Evolutionary conservation across 2,329 filamentous ascomycete genomes (phyloP).

Genomic region (Chrysoporthe deuterocubensis): DNA sequence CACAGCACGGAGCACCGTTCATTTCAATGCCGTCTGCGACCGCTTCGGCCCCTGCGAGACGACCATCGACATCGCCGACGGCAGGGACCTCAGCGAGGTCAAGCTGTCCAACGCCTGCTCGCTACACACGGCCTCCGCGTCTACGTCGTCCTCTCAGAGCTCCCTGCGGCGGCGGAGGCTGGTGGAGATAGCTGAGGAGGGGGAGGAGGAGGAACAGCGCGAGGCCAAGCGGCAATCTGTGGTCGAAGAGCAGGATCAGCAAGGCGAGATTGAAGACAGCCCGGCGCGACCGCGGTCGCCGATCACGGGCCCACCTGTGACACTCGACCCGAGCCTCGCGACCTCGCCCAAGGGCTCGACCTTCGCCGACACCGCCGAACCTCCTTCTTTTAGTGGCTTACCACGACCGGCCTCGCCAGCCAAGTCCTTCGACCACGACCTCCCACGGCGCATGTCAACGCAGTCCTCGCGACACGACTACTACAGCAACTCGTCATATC

Average conservation of each 20-base stretch:
- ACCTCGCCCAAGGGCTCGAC: constrained; percentile 53
- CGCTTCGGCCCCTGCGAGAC: constrained; percentile 86
- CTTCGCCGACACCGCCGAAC: constrained; percentile 54
- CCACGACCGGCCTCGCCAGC: constrained; percentile 50
- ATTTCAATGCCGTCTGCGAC: constrained; percentile 70
- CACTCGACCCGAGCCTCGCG: constrained; percentile 57
- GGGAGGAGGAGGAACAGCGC: constrained; percentile 71
- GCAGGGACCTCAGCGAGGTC: constrained; percentile 84
- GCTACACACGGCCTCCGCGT: constrained; percentile 83
- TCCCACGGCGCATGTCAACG: constrained; percentile 51
- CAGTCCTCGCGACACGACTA: constrained; percentile 58
- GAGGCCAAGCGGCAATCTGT: constrained; percentile 63
- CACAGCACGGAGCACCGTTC: constrained; percentile 79
- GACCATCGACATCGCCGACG: constrained; percentile 73
- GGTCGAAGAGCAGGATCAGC: constrained; percentile 49
- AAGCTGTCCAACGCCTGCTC: constrained; percentile 88
- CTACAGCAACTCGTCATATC: constrained; percentile 53
- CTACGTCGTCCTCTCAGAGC: constrained; percentile 82
- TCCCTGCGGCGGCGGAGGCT: constrained; percentile 77
- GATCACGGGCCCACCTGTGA: constrained; percentile 46
- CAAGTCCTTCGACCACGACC: constrained; percentile 46
- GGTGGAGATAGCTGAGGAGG: constrained; percentile 93
- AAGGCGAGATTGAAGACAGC: constrained; percentile 32
- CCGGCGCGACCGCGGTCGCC: constrained; percentile 38
- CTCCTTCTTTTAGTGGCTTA: constrained; percentile 56